Evolutionary conservation across 371 early-diverging fungal genomes (phyloP).

Genomic region (Mucor irregularis): DNA sequence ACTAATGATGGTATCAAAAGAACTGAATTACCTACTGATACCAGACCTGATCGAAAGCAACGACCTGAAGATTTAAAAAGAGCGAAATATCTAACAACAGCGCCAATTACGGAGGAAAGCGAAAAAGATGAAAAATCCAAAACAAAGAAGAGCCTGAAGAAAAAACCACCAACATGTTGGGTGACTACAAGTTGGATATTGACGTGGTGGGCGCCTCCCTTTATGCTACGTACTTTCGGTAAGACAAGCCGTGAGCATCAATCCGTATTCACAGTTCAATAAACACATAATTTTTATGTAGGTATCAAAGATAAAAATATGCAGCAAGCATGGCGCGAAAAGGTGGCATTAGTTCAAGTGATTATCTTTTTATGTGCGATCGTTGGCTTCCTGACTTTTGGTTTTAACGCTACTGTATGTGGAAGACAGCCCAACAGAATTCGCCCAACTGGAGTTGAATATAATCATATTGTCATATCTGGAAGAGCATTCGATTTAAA

Average conservation of each 20-base stretch:
- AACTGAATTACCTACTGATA: conserved; percentile 9
- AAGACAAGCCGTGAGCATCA: background rate
- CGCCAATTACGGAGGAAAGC: background rate
- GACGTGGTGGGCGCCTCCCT: conserved; percentile 48
- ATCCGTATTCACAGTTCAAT: background rate
- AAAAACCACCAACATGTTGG: conserved; percentile 31
- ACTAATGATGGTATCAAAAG: background rate
- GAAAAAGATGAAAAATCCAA: background rate
- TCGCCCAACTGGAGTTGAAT: conserved; percentile 47
- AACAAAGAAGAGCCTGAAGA: conserved; percentile 1
- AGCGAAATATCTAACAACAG: conserved; percentile 12
- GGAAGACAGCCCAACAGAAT: conserved; percentile 57
- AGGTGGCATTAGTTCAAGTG: conserved; percentile 77
- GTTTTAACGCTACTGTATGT: conserved; percentile 63
- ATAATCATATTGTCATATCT: conserved; percentile 50
- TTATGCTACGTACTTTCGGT: conserved; percentile 32
- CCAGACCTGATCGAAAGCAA: conserved; percentile 7
- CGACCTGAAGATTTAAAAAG: conserved; percentile 18
- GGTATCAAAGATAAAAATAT: conserved; percentile 58
- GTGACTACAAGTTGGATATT: conserved; percentile 35
- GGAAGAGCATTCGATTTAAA: conserved; percentile 59
- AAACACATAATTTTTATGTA: conserved; percentile 1
- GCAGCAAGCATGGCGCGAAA: conserved; percentile 94
- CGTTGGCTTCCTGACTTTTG: conserved; percentile 71
- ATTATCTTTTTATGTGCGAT: conserved; percentile 62